Base-by-base conservation (phyloP, 306 rosid species). In the Vachellia pachyceras region DNA sequence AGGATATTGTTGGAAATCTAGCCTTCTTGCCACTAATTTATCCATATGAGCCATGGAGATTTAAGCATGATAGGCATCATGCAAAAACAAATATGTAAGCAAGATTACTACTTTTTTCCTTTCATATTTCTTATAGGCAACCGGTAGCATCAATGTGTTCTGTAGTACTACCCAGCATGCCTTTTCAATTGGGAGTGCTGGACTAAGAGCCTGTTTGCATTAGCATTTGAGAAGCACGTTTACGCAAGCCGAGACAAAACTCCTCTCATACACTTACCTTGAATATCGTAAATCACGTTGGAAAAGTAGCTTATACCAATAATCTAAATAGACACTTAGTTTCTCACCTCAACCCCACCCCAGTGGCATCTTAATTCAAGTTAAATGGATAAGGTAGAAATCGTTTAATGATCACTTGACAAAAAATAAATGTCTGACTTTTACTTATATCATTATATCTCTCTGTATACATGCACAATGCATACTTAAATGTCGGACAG, bases 31-130 rank as follows among this genome's bases (percentile, higher is more conserved):
- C 97, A 3, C 84, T 93, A 72, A 89, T 95, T 83, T 95, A 95
- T 86, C 99, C 99, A 78, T 95, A 89, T 20, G 99, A 95, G 84
- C 93, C 99, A 29, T 95, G 99, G 99, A 86, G 99, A 84, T 95
- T 95, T 83, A 93, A 95, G 90, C 99, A 95, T 63, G 99, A 95
- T 65, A 90, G 84, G 58, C 98, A 95, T 87, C 99, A 95, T 88
- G 99, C 99, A 54, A 95, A 93, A 88, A 95, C 99, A 81, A 95
- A 95, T 90, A 93, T 95, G 99, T 95, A 75, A 75, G 95, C 63
- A 46, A 40, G 75, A 74, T 69, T 75, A 74, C 65, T 46, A 8
- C 47, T 20, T 50, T 33, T 33, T 55, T 65, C 10, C 14, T 35
- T 73, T 29, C 40, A 20, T 55, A 72, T 76, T 80, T 71, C 77